Evolutionary conservation across 768 basidiomycete genomes (phyloP).

Genomic region (Podaxis carcinomalis): DNA sequence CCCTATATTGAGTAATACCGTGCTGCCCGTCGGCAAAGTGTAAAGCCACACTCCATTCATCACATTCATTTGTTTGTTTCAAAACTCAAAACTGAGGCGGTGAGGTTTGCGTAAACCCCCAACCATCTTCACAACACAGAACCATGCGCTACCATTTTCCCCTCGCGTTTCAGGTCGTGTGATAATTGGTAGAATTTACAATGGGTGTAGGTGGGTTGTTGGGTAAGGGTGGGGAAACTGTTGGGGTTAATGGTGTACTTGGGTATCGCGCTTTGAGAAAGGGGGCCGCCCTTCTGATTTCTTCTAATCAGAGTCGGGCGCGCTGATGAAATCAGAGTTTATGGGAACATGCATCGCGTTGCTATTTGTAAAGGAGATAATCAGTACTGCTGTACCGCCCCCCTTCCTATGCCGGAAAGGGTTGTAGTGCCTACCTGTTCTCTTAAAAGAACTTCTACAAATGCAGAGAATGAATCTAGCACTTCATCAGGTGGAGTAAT

Average conservation of each 20-base stretch:
- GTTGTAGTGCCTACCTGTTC: background rate
- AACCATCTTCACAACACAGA: background rate
- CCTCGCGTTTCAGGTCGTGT: conserved; percentile 3
- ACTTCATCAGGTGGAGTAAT: conserved; percentile 47
- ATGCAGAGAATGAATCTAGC: conserved; percentile 46
- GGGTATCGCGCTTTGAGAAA: background rate
- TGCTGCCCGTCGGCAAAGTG: conserved; percentile 9
- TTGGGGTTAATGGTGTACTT: background rate
- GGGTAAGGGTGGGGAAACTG: background rate
- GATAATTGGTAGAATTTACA: background rate
- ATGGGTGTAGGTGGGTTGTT: background rate
- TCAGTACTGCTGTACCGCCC: background rate
- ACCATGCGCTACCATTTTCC: background rate
- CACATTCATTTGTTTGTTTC: background rate
- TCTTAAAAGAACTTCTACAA: conserved; percentile 42
- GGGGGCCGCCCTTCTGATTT: background rate
- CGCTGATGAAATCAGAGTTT: background rate
- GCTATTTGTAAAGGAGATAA: background rate
- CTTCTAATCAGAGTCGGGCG: background rate
- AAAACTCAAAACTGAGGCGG: background rate
- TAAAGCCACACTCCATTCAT: background rate
- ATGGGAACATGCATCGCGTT: background rate
- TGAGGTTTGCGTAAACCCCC: background rate
- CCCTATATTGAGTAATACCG: conserved; percentile 8
- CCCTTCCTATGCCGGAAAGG: no score